A percentile compares a stretch with the other conserved stretches of the same genome.
phyloP scores from a whole-genome alignment of 148 eudicot genomes.

The Pouteria glomerata region DNA sequence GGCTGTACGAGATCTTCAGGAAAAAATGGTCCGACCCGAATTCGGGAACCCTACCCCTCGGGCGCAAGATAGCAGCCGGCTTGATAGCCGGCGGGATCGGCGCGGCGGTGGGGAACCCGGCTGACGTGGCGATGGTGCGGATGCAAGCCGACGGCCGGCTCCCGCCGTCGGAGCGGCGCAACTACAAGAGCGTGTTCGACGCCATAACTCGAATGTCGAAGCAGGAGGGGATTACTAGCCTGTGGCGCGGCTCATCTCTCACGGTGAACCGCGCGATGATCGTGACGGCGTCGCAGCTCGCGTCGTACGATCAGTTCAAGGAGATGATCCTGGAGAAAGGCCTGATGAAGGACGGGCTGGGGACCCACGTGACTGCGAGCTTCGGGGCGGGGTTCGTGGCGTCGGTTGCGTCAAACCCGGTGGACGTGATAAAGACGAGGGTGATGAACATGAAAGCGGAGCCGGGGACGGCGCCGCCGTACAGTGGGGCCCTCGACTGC shows the following conservation, averaged over 20 bases:
- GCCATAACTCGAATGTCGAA: constrained; percentile 31
- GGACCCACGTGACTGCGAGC: constrained; percentile 47
- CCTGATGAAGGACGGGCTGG: constrained; percentile 42
- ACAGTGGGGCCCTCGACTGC: constrained; percentile 42
- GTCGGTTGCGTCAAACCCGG: constrained; percentile 45
- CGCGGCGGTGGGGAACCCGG: constrained; percentile 52
- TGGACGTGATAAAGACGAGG: constrained; percentile 49
- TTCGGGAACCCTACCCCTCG: constrained; percentile 25
- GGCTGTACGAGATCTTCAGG: constrained; percentile 41
- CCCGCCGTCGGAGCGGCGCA: constrained; percentile 33
- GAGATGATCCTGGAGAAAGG: constrained; percentile 34
- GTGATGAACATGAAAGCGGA: constrained; percentile 56
- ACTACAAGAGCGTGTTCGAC: constrained; percentile 38
- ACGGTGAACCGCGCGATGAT: constrained; percentile 61
- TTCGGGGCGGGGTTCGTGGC: constrained; percentile 53
- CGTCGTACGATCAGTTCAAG: constrained; percentile 47
- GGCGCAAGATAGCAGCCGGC: constrained; percentile 38
- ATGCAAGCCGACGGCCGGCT: constrained; percentile 62
- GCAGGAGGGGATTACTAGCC: constrained; percentile 36
- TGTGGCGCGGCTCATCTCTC: constrained; percentile 53
- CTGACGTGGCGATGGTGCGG: constrained; percentile 55
- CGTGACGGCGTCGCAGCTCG: constrained; percentile 48
- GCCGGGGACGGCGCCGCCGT: constrained; percentile 29
- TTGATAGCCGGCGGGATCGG: constrained; percentile 45
- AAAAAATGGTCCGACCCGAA: constrained; percentile 34